A percentile compares a stretch with the other conserved stretches of the same genome.
phyloP scores from a whole-genome alignment of 208 protist species.

The Lotmaria passim region DNA sequence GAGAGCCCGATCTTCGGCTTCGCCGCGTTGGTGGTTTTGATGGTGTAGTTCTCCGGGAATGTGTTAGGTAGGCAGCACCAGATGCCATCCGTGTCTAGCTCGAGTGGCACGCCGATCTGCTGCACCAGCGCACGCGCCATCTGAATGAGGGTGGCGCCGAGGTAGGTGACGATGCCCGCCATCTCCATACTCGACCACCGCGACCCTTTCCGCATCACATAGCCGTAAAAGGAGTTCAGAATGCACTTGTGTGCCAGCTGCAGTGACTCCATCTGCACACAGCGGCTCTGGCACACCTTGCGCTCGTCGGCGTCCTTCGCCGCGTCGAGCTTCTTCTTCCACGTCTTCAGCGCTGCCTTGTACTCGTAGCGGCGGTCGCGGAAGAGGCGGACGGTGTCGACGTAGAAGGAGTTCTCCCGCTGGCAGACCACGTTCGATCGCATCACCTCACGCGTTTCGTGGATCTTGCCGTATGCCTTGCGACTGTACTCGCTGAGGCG shows the following conservation, averaged over 20 bases:
- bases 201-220: constrained; percentile 98
- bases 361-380: constrained; percentile 99
- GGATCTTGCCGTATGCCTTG: constrained; percentile 97
- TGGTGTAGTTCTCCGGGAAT: constrained; percentile 98
- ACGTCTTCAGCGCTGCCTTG: constrained; percentile 97
- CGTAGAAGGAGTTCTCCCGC: constrained; percentile 99
- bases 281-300: constrained; percentile 90
- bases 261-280: constrained; percentile 99
- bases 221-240: constrained; percentile 99
- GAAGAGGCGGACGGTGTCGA: constrained; percentile 99
- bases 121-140: constrained; percentile 97
- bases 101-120: constrained; percentile 98
- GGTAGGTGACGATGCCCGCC: constrained; percentile 99
- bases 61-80: constrained; percentile 99
- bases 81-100: constrained; percentile 99
- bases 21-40: constrained; percentile 67
- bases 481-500: constrained; percentile 97
- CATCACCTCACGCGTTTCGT: constrained; percentile 92
- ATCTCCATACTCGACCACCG: constrained; percentile 99
- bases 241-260: constrained; percentile 99
- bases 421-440: constrained; percentile 98
- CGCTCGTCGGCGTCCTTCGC: constrained; percentile 87
- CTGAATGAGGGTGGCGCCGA: constrained; percentile 99
- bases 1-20: constrained; percentile 84
- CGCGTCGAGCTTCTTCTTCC: constrained; percentile 91